These are phyloP conservation scores for Populus ilicifolia DNA, from an alignment of 345 rosid species.

Conservation along the genomic window DNA sequence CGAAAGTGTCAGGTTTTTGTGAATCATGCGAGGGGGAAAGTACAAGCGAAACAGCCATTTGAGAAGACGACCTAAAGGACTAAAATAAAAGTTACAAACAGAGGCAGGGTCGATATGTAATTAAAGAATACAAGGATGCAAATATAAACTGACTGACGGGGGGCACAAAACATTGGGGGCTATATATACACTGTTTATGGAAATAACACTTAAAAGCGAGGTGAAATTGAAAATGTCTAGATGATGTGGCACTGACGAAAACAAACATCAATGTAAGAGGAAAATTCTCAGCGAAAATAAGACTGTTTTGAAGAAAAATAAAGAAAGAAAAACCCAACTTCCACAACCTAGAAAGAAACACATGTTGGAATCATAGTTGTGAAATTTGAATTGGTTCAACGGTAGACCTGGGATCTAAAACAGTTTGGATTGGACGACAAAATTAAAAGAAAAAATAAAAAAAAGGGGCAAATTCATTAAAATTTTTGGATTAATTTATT, in stretches of 20 bases:
- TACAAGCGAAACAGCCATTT: background rate
- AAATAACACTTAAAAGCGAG: background rate
- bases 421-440: no score
- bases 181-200: background rate
- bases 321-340: background rate
- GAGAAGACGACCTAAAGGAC: background rate
- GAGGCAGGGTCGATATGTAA: background rate
- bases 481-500: no score
- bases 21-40: background rate
- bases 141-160: background rate
- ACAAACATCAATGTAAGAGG: background rate
- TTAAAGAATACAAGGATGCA: no score
- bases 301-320: background rate
- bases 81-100: background rate
- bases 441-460: no score
- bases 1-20: background rate
- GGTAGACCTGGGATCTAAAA: no score
- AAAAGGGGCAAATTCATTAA: no score
- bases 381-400: no score
- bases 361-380: background rate
- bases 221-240: background rate
- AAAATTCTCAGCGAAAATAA: background rate
- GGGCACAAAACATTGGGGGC: background rate
- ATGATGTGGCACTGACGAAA: slow-evolving; percentile 57
- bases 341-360: background rate